phyloP scores from a whole-genome alignment of 345 rosid species.

The Hibiscus syriacus region DNA sequence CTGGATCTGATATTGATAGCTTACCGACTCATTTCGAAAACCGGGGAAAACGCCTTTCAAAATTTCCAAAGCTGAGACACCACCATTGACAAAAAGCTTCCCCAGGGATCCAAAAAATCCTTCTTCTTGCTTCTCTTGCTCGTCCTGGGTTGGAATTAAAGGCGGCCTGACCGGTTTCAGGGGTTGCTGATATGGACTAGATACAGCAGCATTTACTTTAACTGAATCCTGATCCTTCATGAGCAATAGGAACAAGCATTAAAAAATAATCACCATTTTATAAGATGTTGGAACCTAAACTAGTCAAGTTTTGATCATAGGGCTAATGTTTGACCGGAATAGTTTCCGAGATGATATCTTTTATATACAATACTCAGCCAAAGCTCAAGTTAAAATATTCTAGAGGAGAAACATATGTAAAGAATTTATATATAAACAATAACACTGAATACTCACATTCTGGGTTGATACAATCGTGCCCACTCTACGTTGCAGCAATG shows the following conservation, averaged over 20 bases:
- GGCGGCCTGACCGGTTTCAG: conserved; percentile 58
- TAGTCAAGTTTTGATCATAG: too few species aligned
- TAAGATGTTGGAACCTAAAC: background rate
- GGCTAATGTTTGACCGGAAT: background rate
- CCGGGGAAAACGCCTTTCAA: conserved; percentile 61
- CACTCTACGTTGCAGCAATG: conserved; percentile 77
- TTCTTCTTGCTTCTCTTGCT: conserved; percentile 73
- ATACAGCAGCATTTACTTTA: conserved; percentile 15
- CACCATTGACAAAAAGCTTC: conserved; percentile 45
- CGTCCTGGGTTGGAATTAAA: conserved; percentile 59
- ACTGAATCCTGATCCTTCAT: conserved; percentile 41
- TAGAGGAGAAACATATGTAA: background rate
- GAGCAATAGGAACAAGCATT: conserved; percentile 3
- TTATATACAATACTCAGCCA: background rate
- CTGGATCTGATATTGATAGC: conserved; percentile 29
- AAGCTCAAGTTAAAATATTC: background rate
- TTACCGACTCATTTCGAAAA: conserved; percentile 36
- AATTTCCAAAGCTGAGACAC: conserved; percentile 53
- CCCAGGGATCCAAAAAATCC: conserved; percentile 56
- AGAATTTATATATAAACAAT: background rate
- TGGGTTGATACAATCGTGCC: conserved; percentile 63
- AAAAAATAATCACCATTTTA: background rate
- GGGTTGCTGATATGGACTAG: conserved; percentile 43
- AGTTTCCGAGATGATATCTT: background rate
- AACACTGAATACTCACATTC: conserved; percentile 35